Conservation (phyloP, 371 early-diverging fungal genomes). For the Rhizomucor miehei region DNA sequence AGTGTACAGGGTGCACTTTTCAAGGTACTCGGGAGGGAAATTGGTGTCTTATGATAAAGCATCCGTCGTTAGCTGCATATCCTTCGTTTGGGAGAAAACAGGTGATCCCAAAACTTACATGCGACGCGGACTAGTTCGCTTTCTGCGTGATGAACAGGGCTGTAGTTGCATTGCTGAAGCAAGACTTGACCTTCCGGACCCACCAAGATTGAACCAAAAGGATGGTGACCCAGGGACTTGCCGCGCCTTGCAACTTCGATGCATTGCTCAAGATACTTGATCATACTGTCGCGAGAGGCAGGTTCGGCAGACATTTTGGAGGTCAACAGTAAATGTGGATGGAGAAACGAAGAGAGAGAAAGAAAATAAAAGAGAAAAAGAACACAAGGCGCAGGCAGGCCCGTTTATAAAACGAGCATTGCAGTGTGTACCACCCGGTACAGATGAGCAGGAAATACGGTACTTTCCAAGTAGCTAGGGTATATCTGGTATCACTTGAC, state of each 20-base stretch:
- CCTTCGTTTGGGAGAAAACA: no score
- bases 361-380: no score
- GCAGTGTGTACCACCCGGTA: no score
- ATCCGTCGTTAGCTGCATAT: no score
- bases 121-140: conserved; percentile 25
- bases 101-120: conserved; percentile 16
- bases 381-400: no score
- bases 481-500: no score
- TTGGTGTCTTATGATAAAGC: conserved; percentile 14
- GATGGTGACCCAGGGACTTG: conserved; percentile 20
- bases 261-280: conserved; percentile 14
- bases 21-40: conserved; percentile 20
- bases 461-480: no score
- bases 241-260: conserved; percentile 23
- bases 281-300: conserved; percentile 15
- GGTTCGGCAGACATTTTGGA: conserved; percentile 5
- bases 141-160: conserved; percentile 27
- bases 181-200: conserved; percentile 23
- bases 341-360: no score
- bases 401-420: no score
- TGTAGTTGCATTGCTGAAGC: conserved; percentile 26
- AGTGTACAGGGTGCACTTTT: conserved; percentile 25
- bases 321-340: no score
- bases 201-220: conserved; percentile 28
- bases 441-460: no score